Evolutionary conservation across 2,329 filamentous ascomycete species (phyloP), one percentile per base, ranked within the genome.

Genomic region (Lachnellula suecica): DNA sequence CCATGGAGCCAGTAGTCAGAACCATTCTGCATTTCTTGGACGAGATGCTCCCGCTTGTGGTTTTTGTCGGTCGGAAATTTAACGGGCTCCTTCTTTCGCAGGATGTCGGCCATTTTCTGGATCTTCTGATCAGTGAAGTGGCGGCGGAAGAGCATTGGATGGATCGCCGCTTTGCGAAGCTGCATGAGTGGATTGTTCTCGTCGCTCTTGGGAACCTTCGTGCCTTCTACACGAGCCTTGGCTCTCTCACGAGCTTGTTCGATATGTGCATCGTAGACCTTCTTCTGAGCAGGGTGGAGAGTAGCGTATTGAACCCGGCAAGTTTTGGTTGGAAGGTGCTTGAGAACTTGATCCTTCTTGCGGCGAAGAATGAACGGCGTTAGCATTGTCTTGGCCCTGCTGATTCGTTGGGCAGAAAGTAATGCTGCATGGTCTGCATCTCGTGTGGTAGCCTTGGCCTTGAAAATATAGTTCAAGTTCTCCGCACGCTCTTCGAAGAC

Each of bases 301-400:
- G 88, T 83, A 69, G 93, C 97, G 65, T 88, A 87, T 56, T 92
- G 84, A 1, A 97, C 85, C 3, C 84, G 83, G 54, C 85, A 84
- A 10, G 81, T 84, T 74, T 97, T 97, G 47, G 79, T 76, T 0
- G 94, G 92, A 58, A 99, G 79, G 65, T 94, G 88, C 43, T 76
- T 75, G n/a, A 97, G 79, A 8, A 97, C 92, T 65, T 97, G 91
- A 44, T 89, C 84, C 74, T 99, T 99, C 73, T 94, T 93, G 7
- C 94, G 83, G 57, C 96, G 90, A 2, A 99, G 76, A 49, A 99
- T 94, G 67, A 99, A 99, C 0, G 94, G 94, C 22, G 92, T 91
- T 65, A 99, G 83, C 76, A 99, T 99, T 0, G 88, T 91, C 49
- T 92, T 85, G 2, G 94, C 94, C 41, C 92, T 83, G 52, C 84